Evolutionary conservation across 768 basidiomycete species (phyloP), one percentile per base, ranked within the genome.

Genomic region (Tulasnella sp.): DNA sequence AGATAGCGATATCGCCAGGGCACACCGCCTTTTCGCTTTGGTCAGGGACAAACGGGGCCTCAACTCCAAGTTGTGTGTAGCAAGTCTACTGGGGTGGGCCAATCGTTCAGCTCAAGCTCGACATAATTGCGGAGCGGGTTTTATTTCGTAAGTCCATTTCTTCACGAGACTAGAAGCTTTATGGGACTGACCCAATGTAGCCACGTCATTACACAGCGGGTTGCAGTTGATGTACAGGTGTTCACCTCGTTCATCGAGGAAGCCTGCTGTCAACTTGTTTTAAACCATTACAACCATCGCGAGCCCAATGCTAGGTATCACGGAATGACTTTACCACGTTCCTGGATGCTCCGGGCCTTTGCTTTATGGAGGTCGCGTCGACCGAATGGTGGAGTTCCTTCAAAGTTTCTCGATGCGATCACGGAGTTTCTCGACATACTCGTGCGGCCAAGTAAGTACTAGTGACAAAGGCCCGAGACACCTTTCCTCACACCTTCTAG

Each of bases 261-360:
- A 9, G 15, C 42, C 37, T 54, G 52, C 39, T 23, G 35, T 5
- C 52, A 54, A 23, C 36, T 40, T 1, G 37, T 54, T 6, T 27
- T 27, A 14, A 54, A n/a, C 1, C 12, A 39, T 8, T 39, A 36
- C 25, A 17, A n/a, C 25, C 8, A 48, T 17, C n/a, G n/a, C n/a
- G n/a, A n/a, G n/a, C 29, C 8, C 3, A 15, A 14, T 15, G 15
- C 39, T 40, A 15, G 8, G 12, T 36, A 54, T 39, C 21, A 40
- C 15, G 36, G 37, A 11, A 23, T 54, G 8, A 36, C 39, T 8
- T 23, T 54, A 27, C 52, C 52, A 17, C 37, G 52, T 7, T 54
- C 52, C 3, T 54, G 52, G 52, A 39, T 54, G 0, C 25, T 54
- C 25, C 52, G 52, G 6, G 52, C 37, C 11, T 29, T 54, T 39